A percentile compares a stretch with the other conserved stretches of the same genome.
Evolutionary conservation across 805 yeast genomes (phyloP).

Genomic region (Metschnikowia similis): DNA sequence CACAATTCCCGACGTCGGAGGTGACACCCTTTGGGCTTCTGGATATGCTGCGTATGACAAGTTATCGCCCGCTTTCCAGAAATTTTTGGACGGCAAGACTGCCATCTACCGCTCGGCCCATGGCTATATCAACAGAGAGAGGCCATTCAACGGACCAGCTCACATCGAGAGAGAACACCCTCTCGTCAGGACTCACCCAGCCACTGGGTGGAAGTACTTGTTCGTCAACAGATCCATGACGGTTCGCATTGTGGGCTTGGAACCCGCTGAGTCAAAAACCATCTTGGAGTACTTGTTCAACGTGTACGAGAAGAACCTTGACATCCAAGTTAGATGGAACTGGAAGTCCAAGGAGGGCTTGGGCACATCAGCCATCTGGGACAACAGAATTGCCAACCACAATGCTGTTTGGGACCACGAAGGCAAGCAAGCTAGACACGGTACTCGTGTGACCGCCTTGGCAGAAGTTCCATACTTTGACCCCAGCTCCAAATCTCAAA

Average conservation of each 20-base stretch:
- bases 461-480: constrained; percentile 54
- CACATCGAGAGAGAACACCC: constrained; percentile 29
- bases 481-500: constrained; percentile 46
- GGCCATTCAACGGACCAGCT: constrained; percentile 30
- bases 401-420: constrained; percentile 52
- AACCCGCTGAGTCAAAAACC: constrained; percentile 21
- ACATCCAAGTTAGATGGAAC: constrained; percentile 38
- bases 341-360: constrained; percentile 25
- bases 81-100: constrained; percentile 49
- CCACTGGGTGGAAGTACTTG: constrained; percentile 32
- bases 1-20: constrained; percentile 48
- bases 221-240: constrained; percentile 29
- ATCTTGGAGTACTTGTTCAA: constrained; percentile 16
- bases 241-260: constrained; percentile 27
- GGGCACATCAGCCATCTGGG: constrained; percentile 57
- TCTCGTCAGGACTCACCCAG: constrained; percentile 29
- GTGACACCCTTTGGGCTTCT: constrained; percentile 55
- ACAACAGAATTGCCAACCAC: constrained; percentile 54
- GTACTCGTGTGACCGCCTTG: constrained; percentile 41
- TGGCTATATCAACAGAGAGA: constrained; percentile 31
- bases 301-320: constrained; percentile 35
- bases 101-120: constrained; percentile 43
- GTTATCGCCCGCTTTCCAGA: constrained; percentile 47
- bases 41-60: constrained; percentile 59
- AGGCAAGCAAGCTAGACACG: constrained; percentile 35